Evolutionary conservation across 805 yeast species (phyloP).

Genomic region (Pichia phayaonensis): DNA sequence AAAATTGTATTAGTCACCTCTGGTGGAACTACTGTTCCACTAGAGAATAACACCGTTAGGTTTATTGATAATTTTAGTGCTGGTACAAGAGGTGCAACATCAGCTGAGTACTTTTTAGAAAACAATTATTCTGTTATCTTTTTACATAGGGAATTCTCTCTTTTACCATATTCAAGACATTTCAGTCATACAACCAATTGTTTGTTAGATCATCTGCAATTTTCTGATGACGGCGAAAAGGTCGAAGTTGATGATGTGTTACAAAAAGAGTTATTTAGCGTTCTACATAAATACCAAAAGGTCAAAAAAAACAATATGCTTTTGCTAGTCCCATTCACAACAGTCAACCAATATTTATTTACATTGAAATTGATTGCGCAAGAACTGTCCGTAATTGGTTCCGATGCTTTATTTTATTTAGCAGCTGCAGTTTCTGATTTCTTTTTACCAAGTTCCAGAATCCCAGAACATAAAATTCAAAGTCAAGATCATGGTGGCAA

Average conservation of each 20-base stretch:
- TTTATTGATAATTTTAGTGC: slow-evolving; percentile 96
- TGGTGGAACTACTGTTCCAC: slow-evolving; percentile 97
- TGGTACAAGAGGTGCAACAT: slow-evolving; percentile 95
- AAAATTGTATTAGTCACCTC: slow-evolving; percentile 79
- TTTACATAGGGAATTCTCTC: slow-evolving; percentile 83
- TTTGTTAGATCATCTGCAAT: slow-evolving; percentile 73
- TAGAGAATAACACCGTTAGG: slow-evolving; percentile 93
- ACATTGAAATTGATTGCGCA: slow-evolving; percentile 65
- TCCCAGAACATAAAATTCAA: slow-evolving; percentile 94
- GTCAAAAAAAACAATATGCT: slow-evolving; percentile 46
- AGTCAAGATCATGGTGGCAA: slow-evolving; percentile 65
- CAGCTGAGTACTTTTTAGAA: slow-evolving; percentile 85
- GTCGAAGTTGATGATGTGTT: slow-evolving; percentile 56
- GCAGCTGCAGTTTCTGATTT: slow-evolving; percentile 99
- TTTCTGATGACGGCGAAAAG: slow-evolving; percentile 36
- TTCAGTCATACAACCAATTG: slow-evolving; percentile 79
- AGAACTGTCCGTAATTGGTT: slow-evolving; percentile 46
- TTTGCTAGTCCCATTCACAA: slow-evolving; percentile 82
- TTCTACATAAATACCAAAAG: slow-evolving; percentile 44
- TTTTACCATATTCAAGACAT: slow-evolving; percentile 88
- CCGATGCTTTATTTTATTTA: slow-evolving; percentile 66
- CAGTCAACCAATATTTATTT: slow-evolving; percentile 89
- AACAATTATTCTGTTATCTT: slow-evolving; percentile 89
- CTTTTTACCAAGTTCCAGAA: slow-evolving; percentile 75
- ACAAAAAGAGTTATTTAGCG: slow-evolving; percentile 52